Evolutionary conservation across 257 asterid species (phyloP).

Genomic region (Plectranthus barbatus): DNA sequence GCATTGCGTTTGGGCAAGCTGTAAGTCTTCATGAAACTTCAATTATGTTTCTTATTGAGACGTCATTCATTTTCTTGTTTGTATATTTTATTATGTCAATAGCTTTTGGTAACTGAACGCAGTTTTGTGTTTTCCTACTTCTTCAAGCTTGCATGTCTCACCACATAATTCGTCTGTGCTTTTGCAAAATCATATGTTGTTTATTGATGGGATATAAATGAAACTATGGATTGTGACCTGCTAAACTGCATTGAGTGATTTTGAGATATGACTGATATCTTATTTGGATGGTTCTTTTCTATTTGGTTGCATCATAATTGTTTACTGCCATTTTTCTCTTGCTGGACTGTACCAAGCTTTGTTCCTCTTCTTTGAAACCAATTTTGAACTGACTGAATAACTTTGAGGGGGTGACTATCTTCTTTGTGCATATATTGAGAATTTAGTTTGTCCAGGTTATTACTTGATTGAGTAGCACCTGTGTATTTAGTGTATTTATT

Average conservation of each 20-base stretch:
- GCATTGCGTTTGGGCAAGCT: conserved; percentile 92
- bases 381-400: neutral
- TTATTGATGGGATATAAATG: neutral
- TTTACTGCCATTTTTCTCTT: neutral
- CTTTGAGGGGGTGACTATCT: neutral
- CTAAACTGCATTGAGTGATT: neutral
- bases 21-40: conserved; percentile 43
- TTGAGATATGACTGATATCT: neutral
- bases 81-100: neutral
- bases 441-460: neutral
- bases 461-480: neutral
- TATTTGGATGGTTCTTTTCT: neutral
- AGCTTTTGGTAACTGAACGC: neutral
- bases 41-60: neutral
- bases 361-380: neutral
- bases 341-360: neutral
- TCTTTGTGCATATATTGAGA: conserved; percentile 3
- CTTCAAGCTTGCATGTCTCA: neutral
- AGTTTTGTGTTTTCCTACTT: neutral
- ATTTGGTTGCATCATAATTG: neutral
- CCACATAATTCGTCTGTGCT: neutral
- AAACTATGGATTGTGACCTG: neutral
- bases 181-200: neutral
- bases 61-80: neutral
- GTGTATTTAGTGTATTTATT: conserved; percentile 1